Percentiles rank a stretch among this genome's conserved stretches.
Conservation (phyloP, 2,329 filamentous ascomycete species). For the Aaosphaeria pasadenensis region DNA sequence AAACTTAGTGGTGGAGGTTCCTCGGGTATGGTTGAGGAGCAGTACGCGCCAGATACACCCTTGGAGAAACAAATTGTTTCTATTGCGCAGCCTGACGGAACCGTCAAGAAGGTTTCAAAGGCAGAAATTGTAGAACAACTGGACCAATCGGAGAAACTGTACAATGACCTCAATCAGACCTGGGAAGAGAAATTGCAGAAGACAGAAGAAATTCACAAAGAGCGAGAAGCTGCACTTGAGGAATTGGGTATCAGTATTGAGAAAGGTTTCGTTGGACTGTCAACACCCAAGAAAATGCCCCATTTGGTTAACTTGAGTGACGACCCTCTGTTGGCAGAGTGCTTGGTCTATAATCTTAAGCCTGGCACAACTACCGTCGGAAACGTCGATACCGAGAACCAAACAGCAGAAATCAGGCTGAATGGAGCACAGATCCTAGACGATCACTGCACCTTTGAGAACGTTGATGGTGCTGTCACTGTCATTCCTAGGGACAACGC, state of each 20-base stretch:
- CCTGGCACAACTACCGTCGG: conserved; percentile 91
- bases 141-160: conserved; percentile 92
- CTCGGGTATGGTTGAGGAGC: conserved; percentile 59
- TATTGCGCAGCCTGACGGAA: conserved; percentile 81
- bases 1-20: conserved; percentile 62
- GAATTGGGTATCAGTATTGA: conserved; percentile 98
- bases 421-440: conserved; percentile 91
- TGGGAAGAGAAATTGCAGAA: conserved; percentile 97
- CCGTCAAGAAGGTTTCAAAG: conserved; percentile 92
- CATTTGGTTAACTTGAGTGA: conserved; percentile 93
- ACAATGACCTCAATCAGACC: conserved; percentile 94
- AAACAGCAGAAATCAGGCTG: conserved; percentile 80
- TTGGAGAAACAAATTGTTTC: conserved; percentile 95
- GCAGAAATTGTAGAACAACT: conserved; percentile 97
- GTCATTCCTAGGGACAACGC: conserved; percentile 87
- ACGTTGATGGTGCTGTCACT: conserved; percentile 88
- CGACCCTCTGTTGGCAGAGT: conserved; percentile 83
- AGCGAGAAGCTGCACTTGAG: conserved; percentile 89
- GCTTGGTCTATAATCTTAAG: conserved; percentile 96
- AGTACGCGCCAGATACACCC: conserved; percentile 90
- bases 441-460: conserved; percentile 93
- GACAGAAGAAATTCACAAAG: conserved; percentile 96
- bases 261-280: conserved; percentile 93
- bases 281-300: conserved; percentile 98
- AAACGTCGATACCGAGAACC: conserved; percentile 79